Conservation (phyloP, 495 filamentous ascomycete genomes). For the Penicillium longicatenatum region DNA sequence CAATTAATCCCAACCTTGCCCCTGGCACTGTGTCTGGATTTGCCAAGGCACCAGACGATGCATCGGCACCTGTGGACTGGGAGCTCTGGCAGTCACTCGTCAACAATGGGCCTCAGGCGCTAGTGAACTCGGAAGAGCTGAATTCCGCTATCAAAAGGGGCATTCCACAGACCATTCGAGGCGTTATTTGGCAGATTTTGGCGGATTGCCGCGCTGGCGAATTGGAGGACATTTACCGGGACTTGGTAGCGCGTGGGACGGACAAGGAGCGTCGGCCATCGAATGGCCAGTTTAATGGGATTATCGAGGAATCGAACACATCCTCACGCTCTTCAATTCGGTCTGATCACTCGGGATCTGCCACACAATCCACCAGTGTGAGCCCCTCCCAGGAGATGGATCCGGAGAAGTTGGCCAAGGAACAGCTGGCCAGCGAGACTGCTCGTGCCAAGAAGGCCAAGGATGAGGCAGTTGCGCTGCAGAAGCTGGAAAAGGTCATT, state of each 20-base stretch:
- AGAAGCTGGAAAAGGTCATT: constrained; percentile 89
- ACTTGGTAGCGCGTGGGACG: constrained; percentile 77
- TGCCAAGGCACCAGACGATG: constrained; percentile 65
- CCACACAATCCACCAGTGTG: constrained; percentile 59
- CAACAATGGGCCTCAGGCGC: constrained; percentile 84
- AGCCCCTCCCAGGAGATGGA: constrained; percentile 65
- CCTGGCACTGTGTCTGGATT: constrained; percentile 83
- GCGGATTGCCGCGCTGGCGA: constrained; percentile 92
- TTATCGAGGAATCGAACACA: constrained; percentile 54
- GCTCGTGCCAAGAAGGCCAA: constrained; percentile 73
- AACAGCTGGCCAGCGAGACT: constrained; percentile 64
- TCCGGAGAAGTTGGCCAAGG: constrained; percentile 63
- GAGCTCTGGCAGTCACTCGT: constrained; percentile 97
- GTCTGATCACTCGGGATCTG: constrained; percentile 73
- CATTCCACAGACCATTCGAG: constrained; percentile 91
- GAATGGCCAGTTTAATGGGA: constrained; percentile 45
- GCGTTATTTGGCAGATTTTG: constrained; percentile 96
- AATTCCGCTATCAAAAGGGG: constrained; percentile 89
- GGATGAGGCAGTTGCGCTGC: constrained; percentile 67
- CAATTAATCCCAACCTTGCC: constrained; percentile 62
- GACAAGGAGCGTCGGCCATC: constrained; percentile 60
- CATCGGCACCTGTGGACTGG: constrained; percentile 80
- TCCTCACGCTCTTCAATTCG: constrained; percentile 83
- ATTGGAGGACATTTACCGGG: constrained; percentile 82
- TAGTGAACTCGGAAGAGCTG: constrained; percentile 84